Base-by-base conservation (phyloP, 257 asterid species). In the Jacaranda copaia region DNA sequence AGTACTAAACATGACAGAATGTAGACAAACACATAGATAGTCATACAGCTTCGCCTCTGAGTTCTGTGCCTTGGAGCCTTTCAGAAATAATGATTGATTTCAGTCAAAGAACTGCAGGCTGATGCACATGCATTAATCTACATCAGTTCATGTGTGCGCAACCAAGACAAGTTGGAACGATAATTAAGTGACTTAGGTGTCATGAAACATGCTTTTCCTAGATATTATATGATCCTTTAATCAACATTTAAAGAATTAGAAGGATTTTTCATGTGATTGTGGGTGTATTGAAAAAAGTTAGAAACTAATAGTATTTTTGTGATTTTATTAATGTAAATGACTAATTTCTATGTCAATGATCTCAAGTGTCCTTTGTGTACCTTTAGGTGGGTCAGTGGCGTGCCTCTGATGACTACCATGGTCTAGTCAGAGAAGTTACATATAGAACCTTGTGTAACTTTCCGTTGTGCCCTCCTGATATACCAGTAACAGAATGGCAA, bases 391-490 rank as follows among this genome's bases (percentile, higher is more conserved):
- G 92, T 80, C 91, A 79, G 81, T 94, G 97, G 98, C 87, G 82
- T 79, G 88, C 89, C 64, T 88, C 95, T 35, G 92, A 88, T 68
- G 93, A 91, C 77, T 89, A 92, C 85, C 85, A 87, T 62, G 99
- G 99, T 71, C 89, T 80, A 83, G 90, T 94, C 73, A 88, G 99
- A 87, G 98, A 94, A 83, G 89, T 92, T 76, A 86, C 88, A 56
- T 86, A 84, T 73, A 88, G 92, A 83, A 81, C 90, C 59, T 73
- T 90, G 83, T 94, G 98, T 75, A 83, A 91, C 70, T 90, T 92
- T 77, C 97, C 99, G n/a, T 87, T 94, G 94, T 94, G 99, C 80
- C 98, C 98, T 77, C 96, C 98, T 32, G 96, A 94, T 85, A 94
- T 96, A 68, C 92, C 96, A 70, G 87, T 94, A 85, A 90, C 95